Evolutionary conservation across 2,329 filamentous ascomycete genomes (phyloP).

Genomic region (Aspergillus fumigatus): DNA sequence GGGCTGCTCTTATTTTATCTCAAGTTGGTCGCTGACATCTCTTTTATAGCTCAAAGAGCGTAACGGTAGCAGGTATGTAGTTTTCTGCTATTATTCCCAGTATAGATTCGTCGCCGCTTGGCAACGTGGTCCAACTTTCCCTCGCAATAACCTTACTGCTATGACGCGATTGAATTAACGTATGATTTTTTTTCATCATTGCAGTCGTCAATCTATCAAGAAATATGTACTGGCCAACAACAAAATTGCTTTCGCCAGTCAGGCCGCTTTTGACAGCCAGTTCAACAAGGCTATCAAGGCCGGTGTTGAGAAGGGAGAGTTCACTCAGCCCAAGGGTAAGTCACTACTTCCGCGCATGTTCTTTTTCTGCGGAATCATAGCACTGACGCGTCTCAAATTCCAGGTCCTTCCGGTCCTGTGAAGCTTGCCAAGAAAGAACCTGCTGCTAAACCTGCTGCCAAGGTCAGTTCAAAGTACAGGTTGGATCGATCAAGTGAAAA

Average conservation of each 20-base stretch:
- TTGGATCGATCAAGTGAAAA: not conserved
- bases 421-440: constrained; percentile 81
- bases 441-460: constrained; percentile 41
- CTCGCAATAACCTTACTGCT: constrained; percentile 5
- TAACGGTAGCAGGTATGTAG: constrained; percentile 63
- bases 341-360: constrained; percentile 15
- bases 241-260: constrained; percentile 53
- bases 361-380: constrained; percentile 2
- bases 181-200: constrained; percentile 13
- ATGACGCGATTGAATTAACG: constrained; percentile 27
- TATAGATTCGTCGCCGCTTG: constrained; percentile 6
- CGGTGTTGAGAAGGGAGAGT: constrained; percentile 82
- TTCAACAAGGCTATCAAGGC: constrained; percentile 81
- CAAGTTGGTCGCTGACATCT: constrained; percentile 45
- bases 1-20: constrained; percentile 18
- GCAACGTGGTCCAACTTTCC: constrained; percentile 15
- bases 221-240: constrained; percentile 72
- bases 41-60: constrained; percentile 62
- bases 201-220: constrained; percentile 67
- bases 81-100: constrained; percentile 16
- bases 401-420: constrained; percentile 80
- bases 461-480: constrained; percentile 18
- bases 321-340: constrained; percentile 86
- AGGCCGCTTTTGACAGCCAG: constrained; percentile 62
- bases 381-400: constrained; percentile 26